A percentile compares a stretch with the other conserved stretches of the same genome.
These are phyloP conservation scores for Pseudocohnilembus persalinus DNA, from an alignment of 169 alveolate species.

Conservation along the genomic window DNA sequence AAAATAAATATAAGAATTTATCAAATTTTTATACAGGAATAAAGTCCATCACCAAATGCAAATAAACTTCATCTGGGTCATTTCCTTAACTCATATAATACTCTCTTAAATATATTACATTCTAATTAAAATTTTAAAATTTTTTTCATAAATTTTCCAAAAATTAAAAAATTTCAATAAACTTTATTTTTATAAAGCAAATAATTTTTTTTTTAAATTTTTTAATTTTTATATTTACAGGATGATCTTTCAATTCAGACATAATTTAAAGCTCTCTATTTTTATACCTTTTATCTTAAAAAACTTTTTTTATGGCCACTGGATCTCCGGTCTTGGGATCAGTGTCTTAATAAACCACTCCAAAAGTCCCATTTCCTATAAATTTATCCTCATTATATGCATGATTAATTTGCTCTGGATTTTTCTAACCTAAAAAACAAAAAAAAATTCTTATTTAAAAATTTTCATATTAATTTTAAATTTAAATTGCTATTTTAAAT, in stretches of 20 bases:
- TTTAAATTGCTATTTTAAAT: too few relatives aligned
- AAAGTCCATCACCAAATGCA: constrained; percentile 66
- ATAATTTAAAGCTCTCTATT: constrained; percentile 69
- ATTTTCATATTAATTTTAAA: too few relatives aligned
- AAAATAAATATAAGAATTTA: not conserved
- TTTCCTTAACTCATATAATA: constrained; percentile 66
- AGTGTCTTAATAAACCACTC: constrained; percentile 64
- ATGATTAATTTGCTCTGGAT: too few relatives aligned
- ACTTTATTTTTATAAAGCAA: too few relatives aligned
- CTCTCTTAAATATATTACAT: constrained; percentile 55
- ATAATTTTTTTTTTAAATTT: too few relatives aligned
- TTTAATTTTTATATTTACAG: constrained; percentile 28
- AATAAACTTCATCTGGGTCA: constrained; percentile 57
- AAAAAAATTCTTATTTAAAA: too few relatives aligned
- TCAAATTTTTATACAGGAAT: constrained; percentile 12
- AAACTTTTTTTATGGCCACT: constrained; percentile 72
- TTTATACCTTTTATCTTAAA: constrained; percentile 62
- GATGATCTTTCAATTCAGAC: constrained; percentile 61
- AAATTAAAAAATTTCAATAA: too few relatives aligned
- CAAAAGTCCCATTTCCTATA: constrained; percentile 83
- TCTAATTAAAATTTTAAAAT: not conserved
- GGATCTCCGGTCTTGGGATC: constrained; percentile 82
- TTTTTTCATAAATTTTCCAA: too few relatives aligned
- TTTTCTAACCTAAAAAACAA: too few relatives aligned
- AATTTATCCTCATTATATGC: constrained; percentile 70